These are phyloP conservation scores for Sedum album DNA, from an alignment of 164 flowering plant genomes.

Conservation along the genomic window DNA sequence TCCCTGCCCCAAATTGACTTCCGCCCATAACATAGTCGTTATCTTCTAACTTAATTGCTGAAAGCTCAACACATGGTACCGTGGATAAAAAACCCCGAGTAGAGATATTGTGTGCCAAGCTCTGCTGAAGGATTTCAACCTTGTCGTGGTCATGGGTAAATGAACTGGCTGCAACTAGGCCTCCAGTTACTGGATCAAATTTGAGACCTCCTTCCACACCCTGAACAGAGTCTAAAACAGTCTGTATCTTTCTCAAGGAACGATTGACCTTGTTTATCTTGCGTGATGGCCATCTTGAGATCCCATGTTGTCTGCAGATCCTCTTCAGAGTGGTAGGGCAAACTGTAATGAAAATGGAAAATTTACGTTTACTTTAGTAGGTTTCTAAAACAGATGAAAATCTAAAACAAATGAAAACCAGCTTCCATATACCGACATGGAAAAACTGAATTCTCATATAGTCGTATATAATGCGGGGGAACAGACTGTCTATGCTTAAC, in stretches of 20 bases:
- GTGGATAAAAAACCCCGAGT: not conserved
- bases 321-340: conserved; percentile 97
- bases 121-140: not conserved
- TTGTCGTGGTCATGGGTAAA: conserved; percentile 23
- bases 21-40: conserved; percentile 20
- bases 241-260: conserved; percentile 69
- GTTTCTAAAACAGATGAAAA: not conserved
- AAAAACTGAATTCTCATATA: not conserved
- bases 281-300: conserved; percentile 95
- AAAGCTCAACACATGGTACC: conserved; percentile 12
- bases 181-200: conserved; percentile 63
- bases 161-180: conserved; percentile 54
- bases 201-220: conserved; percentile 83
- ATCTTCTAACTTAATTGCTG: conserved; percentile 35
- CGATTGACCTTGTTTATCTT: conserved; percentile 92
- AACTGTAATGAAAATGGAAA: conserved; percentile 33
- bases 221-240: conserved; percentile 76
- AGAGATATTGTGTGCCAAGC: not conserved
- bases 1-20: conserved; percentile 6
- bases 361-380: not conserved
- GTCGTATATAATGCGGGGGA: not conserved
- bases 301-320: conserved; percentile 94
- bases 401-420: not conserved
- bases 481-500: not conserved
- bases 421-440: not conserved